These are phyloP conservation scores for Mycoemilia scoparia DNA, from an alignment of 192 early-diverging fungal genomes.

Conservation along the genomic window DNA sequence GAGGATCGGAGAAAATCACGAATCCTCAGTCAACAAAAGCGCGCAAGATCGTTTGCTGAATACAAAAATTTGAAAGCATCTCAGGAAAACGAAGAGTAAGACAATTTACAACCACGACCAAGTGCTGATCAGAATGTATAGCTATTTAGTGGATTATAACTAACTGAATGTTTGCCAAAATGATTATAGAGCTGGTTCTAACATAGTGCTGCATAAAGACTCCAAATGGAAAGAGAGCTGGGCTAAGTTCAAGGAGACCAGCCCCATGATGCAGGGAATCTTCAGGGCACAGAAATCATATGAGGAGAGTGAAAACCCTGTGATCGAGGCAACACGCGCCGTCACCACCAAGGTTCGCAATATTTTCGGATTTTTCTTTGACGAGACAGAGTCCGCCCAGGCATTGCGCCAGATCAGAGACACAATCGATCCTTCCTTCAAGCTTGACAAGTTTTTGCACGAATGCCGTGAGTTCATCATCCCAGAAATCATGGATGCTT, in stretches of 20 bases:
- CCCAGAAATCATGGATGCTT: slow-evolving; percentile 92
- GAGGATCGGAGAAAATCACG: slow-evolving; percentile 35
- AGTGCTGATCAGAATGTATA: too few relatives aligned
- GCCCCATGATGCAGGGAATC: slow-evolving; percentile 66
- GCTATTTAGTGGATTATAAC: slow-evolving; percentile 30
- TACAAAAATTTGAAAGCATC: slow-evolving; percentile 21
- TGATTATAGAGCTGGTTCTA: slow-evolving; percentile 43
- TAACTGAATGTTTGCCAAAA: slow-evolving; percentile 15
- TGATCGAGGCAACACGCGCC: slow-evolving; percentile 52
- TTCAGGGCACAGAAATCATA: slow-evolving; percentile 58
- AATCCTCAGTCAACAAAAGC: slow-evolving; percentile 17
- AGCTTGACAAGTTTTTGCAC: slow-evolving; percentile 69
- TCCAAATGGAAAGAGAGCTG: slow-evolving; percentile 77
- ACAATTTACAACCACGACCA: too few relatives aligned
- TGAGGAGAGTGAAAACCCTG: slow-evolving; percentile 78
- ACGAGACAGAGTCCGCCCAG: slow-evolving; percentile 85
- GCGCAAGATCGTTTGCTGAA: slow-evolving; percentile 28
- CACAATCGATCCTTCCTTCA: slow-evolving; percentile 71
- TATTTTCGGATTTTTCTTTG: slow-evolving; percentile 59
- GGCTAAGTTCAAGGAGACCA: slow-evolving; percentile 80
- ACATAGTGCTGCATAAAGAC: slow-evolving; percentile 72
- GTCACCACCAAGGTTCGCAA: slow-evolving; percentile 62
- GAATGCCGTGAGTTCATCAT: slow-evolving; percentile 83
- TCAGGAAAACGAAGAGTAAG: slow-evolving; percentile 25
- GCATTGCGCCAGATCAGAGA: slow-evolving; percentile 66